Base-by-base conservation (phyloP, 2,329 filamentous ascomycete genomes). In the Cladophialophora yegresii region DNA sequence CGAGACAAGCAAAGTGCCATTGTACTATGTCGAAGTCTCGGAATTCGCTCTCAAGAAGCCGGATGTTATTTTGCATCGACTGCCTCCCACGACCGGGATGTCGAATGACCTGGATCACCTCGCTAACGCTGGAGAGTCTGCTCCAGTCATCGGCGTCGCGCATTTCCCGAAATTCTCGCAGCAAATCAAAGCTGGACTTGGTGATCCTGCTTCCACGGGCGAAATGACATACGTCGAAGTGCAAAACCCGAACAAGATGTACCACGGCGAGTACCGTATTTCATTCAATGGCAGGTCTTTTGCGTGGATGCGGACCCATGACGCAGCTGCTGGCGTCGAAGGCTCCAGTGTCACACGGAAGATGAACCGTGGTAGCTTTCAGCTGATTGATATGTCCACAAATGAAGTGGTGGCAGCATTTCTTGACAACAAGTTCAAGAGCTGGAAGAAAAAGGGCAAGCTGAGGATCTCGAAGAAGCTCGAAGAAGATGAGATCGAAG, bases 331-430 rank as follows among this genome's bases (percentile, higher is more conserved):
- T 13, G 59, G 51, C 50, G 36, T 62, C 30, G 53, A 62, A 47
- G 59, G 59, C 23, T 30, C 36, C 16, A 55, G 26, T 22, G 5
- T 49, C 26, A 16, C 43, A n/a, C 51, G 59, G 12, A 50, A 20
- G 8, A 13, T 57, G 22, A 58, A 51, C 9, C 50, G 16, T 8
- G 49, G 56, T 26, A 76, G 75, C 58, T 72, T 71, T 63, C 76
- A 78, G 61, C 64, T 78, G n/a, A 67, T 76, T 16, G 71, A 77
- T 20, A 73, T 75, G 56, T 62, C 67, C 8, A 74, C 65, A 2
- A 67, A 69, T 8, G 69, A 71, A 32, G 58, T 76, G 1, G 51
- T 76, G 2, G 76, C 75, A 0, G 70, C 75, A 1, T 77, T 76
- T 54, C 73, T 72, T 12, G 72, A 70, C 58, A 73, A 70, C 56